These are phyloP conservation scores for Allium sativum DNA, from an alignment of 106 monocot genomes.

Conservation along the genomic window DNA sequence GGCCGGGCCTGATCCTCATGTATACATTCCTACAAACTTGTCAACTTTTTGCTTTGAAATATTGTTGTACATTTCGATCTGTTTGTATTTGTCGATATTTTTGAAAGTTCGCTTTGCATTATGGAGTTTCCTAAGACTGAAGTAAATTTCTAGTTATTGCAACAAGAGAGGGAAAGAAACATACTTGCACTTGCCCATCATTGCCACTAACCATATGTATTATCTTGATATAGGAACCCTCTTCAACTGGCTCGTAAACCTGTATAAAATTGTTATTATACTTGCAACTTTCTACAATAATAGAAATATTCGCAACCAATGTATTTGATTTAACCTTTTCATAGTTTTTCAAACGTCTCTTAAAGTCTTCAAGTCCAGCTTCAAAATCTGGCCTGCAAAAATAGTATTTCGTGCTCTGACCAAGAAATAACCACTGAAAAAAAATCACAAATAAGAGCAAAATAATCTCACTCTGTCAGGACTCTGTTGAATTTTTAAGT, in stretches of 20 bases:
- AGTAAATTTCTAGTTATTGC: not conserved
- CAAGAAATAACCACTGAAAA: conserved; percentile 2
- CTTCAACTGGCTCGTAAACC: conserved; percentile 95
- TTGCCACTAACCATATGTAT: conserved; percentile 91
- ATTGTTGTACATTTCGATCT: no score
- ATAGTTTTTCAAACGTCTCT: conserved; percentile 74
- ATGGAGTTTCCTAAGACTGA: no score
- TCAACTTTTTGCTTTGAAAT: no score
- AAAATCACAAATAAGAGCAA: conserved; percentile 7
- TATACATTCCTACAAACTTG: no score
- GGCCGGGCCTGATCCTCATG: no score
- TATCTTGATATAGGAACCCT: conserved; percentile 98
- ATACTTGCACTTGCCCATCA: conserved; percentile 88
- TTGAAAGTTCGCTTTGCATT: no score
- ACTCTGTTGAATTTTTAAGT: conserved; percentile 97
- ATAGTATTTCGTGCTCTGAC: no score
- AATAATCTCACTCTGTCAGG: conserved; percentile 74
- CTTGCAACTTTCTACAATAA: no score
- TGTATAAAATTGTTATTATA: conserved; percentile 10
- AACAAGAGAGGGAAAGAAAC: not conserved
- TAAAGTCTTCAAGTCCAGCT: conserved; percentile 80
- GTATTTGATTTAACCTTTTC: conserved; percentile 54
- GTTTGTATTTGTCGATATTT: no score
- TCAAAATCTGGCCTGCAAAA: conserved; percentile 82
- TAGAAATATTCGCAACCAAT: not conserved